phyloP scores from a whole-genome alignment of 257 asterid genomes.

The Nicotiana otophora region DNA sequence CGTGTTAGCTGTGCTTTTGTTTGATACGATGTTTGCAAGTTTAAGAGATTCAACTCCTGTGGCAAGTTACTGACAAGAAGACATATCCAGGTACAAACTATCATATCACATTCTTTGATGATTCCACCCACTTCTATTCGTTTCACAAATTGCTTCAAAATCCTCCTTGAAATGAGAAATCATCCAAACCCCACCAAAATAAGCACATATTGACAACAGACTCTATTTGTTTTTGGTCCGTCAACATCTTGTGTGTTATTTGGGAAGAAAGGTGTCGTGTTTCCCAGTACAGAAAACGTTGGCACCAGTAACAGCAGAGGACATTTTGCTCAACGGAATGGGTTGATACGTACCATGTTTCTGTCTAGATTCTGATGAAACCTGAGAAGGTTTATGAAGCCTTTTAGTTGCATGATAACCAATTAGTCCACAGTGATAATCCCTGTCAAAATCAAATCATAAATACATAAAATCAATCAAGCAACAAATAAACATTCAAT shows the following conservation, averaged over 20 bases:
- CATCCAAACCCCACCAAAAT: neutral
- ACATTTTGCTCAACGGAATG: conserved; percentile 31
- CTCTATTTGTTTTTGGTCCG: neutral
- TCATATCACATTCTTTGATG: neutral
- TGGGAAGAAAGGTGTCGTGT: conserved; percentile 11
- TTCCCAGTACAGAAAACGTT: conserved; percentile 18
- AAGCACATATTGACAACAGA: neutral
- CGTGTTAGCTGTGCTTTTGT: neutral
- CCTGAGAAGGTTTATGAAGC: conserved; percentile 27
- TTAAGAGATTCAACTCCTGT: neutral
- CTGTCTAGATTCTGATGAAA: conserved; percentile 22
- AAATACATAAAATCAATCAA: conserved; percentile 2
- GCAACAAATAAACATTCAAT: conserved; percentile 15
- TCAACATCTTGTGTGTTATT: conserved; percentile 11
- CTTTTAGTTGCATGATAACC: conserved; percentile 51
- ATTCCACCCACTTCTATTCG: neutral
- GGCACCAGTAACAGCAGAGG: conserved; percentile 25
- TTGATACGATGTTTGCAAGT: neutral
- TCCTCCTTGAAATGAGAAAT: neutral
- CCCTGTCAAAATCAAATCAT: conserved; percentile 37
- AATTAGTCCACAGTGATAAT: conserved; percentile 69
- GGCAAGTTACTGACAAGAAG: neutral
- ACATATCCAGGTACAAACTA: neutral
- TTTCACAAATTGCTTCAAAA: neutral
- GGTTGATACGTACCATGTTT: conserved; percentile 39